A percentile compares a stretch with the other conserved stretches of the same genome.
These are phyloP conservation scores for Encephalitozoon cuniculi DNA, from an alignment of 371 early-diverging fungal species.

Conservation along the genomic window DNA sequence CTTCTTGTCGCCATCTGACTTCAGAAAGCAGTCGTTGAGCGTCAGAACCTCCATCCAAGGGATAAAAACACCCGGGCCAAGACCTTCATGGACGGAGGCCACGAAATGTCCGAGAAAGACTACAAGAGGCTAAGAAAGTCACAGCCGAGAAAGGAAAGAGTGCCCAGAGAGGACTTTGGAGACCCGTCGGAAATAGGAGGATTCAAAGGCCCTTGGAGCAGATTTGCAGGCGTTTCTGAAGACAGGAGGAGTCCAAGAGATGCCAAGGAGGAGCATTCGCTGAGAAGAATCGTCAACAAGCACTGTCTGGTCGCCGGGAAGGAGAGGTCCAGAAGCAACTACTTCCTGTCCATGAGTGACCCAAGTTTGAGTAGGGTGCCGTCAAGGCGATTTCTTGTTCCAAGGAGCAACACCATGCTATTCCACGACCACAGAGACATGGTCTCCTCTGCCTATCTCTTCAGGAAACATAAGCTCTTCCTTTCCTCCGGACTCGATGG, in stretches of 20 bases:
- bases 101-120: background rate
- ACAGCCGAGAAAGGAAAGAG: background rate
- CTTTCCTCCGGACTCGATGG: background rate
- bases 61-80: background rate
- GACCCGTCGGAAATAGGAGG: constrained; percentile 7
- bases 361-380: background rate
- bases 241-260: background rate
- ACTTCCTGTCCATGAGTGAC: background rate
- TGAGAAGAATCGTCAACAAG: background rate
- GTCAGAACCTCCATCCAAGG: constrained; percentile 52
- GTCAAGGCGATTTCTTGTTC: background rate
- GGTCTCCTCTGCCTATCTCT: background rate
- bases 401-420: background rate
- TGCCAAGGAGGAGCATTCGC: background rate
- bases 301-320: background rate
- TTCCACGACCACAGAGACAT: constrained; percentile 3
- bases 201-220: background rate
- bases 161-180: background rate
- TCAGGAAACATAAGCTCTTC: background rate
- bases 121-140: background rate
- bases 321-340: background rate
- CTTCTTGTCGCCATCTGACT: background rate
- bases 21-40: constrained; percentile 34
- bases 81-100: background rate
- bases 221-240: background rate